A percentile compares a stretch with the other conserved stretches of the same genome.
These are phyloP conservation scores for Aspergillus sp. DNA, from an alignment of 2,329 filamentous ascomycete genomes.

Conservation along the genomic window DNA sequence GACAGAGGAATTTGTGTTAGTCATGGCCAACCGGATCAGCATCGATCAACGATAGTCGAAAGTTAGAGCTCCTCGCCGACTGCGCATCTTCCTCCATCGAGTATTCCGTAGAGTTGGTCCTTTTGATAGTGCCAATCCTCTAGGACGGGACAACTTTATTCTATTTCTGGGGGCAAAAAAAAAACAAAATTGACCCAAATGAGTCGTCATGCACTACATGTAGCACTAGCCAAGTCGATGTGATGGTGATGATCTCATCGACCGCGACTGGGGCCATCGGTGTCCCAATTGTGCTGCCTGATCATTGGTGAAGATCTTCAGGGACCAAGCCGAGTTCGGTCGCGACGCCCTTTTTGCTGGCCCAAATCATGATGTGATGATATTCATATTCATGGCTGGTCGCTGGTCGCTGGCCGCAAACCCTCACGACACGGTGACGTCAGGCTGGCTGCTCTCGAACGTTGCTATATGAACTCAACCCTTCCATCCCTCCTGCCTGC, in stretches of 20 bases:
- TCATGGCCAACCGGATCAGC: neutral
- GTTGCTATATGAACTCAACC: neutral
- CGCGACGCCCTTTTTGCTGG: no score
- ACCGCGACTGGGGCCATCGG: neutral
- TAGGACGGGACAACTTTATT: neutral
- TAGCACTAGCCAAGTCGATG: neutral
- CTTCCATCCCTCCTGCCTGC: no score
- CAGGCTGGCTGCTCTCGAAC: neutral
- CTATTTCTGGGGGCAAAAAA: neutral
- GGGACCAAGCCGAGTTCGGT: neutral
- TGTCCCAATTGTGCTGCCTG: neutral
- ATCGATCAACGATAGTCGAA: neutral
- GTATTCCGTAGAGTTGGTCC: no score
- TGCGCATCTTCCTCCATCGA: no score
- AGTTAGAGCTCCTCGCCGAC: neutral
- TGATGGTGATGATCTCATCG: neutral
- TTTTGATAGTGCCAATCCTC: no score
- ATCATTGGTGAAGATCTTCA: neutral
- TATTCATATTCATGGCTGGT: no score
- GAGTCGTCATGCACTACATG: neutral
- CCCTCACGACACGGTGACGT: slow-evolving; percentile 3
- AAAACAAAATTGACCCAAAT: neutral
- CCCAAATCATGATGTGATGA: no score
- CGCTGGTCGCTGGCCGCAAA: neutral
- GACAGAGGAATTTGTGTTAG: neutral